Evolutionary conservation across 495 filamentous ascomycete species (phyloP).

Genomic region (Xylaria bambusicola): DNA sequence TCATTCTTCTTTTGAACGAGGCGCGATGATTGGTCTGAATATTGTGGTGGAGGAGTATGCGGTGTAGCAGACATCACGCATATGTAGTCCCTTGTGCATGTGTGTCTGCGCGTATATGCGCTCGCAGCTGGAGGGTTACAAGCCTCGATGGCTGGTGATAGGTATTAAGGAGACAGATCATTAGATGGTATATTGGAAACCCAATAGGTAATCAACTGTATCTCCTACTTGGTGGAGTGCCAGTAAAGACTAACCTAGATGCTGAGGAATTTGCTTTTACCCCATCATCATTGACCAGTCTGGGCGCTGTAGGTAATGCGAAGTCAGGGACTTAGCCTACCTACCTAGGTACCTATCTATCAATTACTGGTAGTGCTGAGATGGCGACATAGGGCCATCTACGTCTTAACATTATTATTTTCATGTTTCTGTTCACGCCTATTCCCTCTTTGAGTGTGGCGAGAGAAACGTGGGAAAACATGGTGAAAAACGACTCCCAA

Average conservation of each 20-base stretch:
- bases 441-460: no score
- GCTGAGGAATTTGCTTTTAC: neutral
- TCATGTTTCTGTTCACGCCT: no score
- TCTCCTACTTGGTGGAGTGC: neutral
- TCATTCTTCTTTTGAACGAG: no score
- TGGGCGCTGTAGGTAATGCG: no score
- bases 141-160: conserved; percentile 17
- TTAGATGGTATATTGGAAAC: no score
- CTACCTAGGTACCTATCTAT: no score
- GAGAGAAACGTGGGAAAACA: no score
- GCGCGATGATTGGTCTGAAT: conserved; percentile 24
- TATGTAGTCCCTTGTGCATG: neutral
- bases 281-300: no score
- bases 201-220: neutral
- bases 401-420: no score
- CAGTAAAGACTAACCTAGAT: neutral
- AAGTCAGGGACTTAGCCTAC: neutral
- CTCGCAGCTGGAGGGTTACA: conserved; percentile 10
- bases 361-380: no score
- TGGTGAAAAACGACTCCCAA: no score
- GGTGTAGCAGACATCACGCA: conserved; percentile 27
- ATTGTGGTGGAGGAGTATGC: conserved; percentile 22
- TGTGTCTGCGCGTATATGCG: conserved; percentile 15
- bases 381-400: no score
- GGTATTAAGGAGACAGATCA: neutral